These are phyloP conservation scores for Fusarium sp. DNA, from an alignment of 2,329 filamentous ascomycete genomes.

Conservation along the genomic window DNA sequence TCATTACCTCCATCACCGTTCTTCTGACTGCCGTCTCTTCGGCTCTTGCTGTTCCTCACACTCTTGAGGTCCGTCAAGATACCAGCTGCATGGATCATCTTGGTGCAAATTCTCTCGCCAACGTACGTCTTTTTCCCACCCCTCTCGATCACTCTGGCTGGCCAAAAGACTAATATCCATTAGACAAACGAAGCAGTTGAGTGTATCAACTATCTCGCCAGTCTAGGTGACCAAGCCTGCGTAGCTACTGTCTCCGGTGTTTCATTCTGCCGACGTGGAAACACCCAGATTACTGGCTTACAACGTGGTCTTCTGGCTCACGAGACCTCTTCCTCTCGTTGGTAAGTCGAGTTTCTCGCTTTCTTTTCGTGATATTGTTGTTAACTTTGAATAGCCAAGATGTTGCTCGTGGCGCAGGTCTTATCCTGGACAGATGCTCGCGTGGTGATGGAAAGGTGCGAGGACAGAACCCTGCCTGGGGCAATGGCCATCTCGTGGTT, in stretches of 20 bases:
- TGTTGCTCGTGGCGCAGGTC: constrained; percentile 15
- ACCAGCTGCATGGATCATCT: constrained; percentile 11
- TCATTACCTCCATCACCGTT: neutral
- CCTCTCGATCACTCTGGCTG: fast-evolving
- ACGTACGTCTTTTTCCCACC: neutral
- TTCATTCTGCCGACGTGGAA: constrained; percentile 18
- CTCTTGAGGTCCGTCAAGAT: neutral
- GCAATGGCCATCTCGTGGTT: constrained; percentile 14
- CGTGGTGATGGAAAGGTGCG: constrained; percentile 16
- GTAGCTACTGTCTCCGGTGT: neutral
- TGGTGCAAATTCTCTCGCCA: neutral
- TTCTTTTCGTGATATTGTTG: neutral
- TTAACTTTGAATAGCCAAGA: constrained; percentile 2
- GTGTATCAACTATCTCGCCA: constrained; percentile 25
- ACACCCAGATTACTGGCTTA: constrained; percentile 19
- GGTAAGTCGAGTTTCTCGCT: neutral
- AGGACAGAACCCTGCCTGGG: constrained; percentile 20
- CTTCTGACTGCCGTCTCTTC: neutral
- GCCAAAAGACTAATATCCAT: neutral
- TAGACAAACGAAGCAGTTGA: constrained; percentile 17
- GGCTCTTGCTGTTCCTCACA: neutral
- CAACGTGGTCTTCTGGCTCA: neutral
- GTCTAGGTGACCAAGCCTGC: constrained; percentile 8
- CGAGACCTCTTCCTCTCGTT: constrained; percentile 5
- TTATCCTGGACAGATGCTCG: constrained; percentile 12